Percentiles rank a stretch among this genome's conserved stretches.
phyloP scores from a whole-genome alignment of 371 early-diverging fungal genomes.

The Phascolomyces articulosus region DNA sequence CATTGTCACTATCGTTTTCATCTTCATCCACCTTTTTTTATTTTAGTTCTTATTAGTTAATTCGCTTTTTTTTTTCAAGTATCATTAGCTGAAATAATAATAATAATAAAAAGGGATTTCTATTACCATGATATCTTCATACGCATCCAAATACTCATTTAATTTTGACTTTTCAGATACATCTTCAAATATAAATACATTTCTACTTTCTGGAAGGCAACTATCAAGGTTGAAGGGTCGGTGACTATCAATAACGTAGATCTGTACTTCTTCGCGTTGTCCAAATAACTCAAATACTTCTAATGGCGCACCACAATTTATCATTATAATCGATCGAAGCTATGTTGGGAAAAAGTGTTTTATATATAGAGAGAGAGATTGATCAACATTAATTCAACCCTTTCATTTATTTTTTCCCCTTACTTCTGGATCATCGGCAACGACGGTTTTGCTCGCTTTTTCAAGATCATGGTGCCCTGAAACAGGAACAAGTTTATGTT shows the following conservation, averaged over 20 bases:
- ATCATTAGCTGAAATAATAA: too few species aligned
- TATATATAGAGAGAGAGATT: too few species aligned
- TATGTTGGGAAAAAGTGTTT: background rate
- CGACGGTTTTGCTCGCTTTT: slow-evolving; percentile 52
- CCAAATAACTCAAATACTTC: slow-evolving; percentile 71
- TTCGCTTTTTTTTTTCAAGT: too few species aligned
- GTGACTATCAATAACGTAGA: slow-evolving; percentile 87
- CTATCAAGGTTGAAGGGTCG: slow-evolving; percentile 86
- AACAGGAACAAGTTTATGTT: slow-evolving; percentile 82
- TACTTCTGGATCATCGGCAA: slow-evolving; percentile 41
- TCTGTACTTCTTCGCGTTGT: slow-evolving; percentile 56
- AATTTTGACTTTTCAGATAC: slow-evolving; percentile 63
- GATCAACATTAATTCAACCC: too few species aligned
- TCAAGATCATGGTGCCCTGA: slow-evolving; percentile 70
- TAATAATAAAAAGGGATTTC: too few species aligned
- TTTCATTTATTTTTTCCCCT: too few species aligned
- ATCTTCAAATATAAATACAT: slow-evolving; percentile 78
- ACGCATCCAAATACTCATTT: slow-evolving; percentile 65
- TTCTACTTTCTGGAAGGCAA: slow-evolving; percentile 60
- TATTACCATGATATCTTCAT: slow-evolving; percentile 63
- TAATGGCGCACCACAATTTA: slow-evolving; percentile 88
- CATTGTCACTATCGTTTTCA: slow-evolving; percentile 25
- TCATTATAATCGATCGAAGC: slow-evolving; percentile 73
- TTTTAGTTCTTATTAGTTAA: too few species aligned
- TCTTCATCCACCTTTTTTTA: slow-evolving; percentile 26